Evolutionary conservation across 129 eudicot species (phyloP), one percentile per base, ranked within the genome.

Genomic region (Solidago caesia): DNA sequence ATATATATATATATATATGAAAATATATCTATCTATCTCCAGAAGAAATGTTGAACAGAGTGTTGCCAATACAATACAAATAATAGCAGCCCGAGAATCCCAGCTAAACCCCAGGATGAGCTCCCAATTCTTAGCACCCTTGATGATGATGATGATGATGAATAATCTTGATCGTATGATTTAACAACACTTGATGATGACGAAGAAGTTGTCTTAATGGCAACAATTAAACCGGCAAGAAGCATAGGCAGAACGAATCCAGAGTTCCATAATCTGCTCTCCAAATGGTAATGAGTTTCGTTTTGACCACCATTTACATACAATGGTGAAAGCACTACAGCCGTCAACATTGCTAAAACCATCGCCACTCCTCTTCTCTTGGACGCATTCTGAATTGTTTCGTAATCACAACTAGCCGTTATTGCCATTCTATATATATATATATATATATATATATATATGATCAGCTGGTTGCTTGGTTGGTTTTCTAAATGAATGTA

Each of bases 51-150:
- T 49, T 85, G 93, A 66, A 85, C 84, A 43, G 89, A 86, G 14
- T 72, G 72, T 72, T 89, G 94, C 90, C 96, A 92, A 16, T 92
- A 87, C 47, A 89, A 72, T 58, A 92, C 85, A 67, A 84, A 83
- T 80, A 92, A 47, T 16, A 92, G 80, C 92, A 86, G 63, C 7
- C 84, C 79, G 77, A 92, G 74, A 74, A 92, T 44, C 72, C 79
- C 87, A 13, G 90, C 98, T 45, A 89, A 85, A 13, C 98, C 92
- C 95, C 94, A 92, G 26, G 87, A 80, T 3, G 96, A 92, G 15
- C 90, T 85, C 76, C 91, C 95, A 39, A 83, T 70, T 74, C 87
- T 76, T 14, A 81, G 59, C 74, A 86, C 75, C 42, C 77, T 74
- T 2, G 83, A 83, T 9, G 79, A 29, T 60, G 46, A 21, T 42